Evolutionary conservation across 108 stramenopile genomes (phyloP), one percentile per base, ranked within the genome.

Genomic region (Cyclotella cryptica): DNA sequence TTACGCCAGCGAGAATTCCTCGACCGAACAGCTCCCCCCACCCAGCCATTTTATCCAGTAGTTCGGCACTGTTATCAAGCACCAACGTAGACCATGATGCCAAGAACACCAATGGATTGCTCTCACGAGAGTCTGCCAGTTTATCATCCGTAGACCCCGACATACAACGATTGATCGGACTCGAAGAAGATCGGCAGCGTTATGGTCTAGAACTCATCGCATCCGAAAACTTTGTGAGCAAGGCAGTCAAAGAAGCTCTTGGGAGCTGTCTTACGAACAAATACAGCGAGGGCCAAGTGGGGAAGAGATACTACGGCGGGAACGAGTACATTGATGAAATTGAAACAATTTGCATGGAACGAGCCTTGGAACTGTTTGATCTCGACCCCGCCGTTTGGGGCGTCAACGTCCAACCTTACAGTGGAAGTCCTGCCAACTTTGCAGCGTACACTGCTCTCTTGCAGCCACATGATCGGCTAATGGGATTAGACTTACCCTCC

Each of bases 191-290:
- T 24, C 90, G 98, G 3, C 99, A 99, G 85, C 74, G 90, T 46
- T 77, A 73, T 28, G 95, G 96, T 19, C 77, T 99, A 61, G 98
- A 99, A 80, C 85, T 99, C 49, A 99, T 99, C 77, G 99, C 99
- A 8, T 97, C 97, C 24, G 99, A 99, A 88, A 99, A 99, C 77
- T 99, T 99, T 87, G 98, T 92, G 0, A 97, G 96, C 62, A 39
- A 79, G 26, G 97, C 98, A 4, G 98, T 99, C 10, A 92, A 96
- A 82, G 87, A 97, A 49, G 98, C 89, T 67, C 81, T 99, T 47
- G 98, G 98, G 1, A 98, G 97, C 39, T 97, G 96, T 52, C 85
- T 99, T 47, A 99, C 99, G 29, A 99, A 99, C 88, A 99, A 99
- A 89, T 99, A 99, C 86, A 95, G 97, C 69, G 99, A 99, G 85